A percentile compares a stretch with the other conserved stretches of the same genome.
Evolutionary conservation across 805 yeast genomes (phyloP).

Genomic region (Candida sanyiensis): DNA sequence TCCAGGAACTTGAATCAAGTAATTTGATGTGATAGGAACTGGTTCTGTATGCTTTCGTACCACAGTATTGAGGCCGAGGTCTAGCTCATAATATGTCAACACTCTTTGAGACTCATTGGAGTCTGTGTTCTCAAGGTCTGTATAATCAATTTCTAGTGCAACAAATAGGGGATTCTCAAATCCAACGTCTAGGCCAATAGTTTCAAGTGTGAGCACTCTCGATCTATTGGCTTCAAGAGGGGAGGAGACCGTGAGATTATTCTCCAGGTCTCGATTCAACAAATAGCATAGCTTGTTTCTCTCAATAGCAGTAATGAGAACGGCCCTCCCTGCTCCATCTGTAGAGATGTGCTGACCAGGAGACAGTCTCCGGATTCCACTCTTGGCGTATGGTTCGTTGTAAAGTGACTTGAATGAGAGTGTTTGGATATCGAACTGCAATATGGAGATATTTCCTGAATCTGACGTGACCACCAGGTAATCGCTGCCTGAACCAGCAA

Average conservation of each 20-base stretch:
- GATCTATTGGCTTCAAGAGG: slow-evolving; percentile 67
- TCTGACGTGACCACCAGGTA: slow-evolving; percentile 68
- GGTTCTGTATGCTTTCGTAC: slow-evolving; percentile 43
- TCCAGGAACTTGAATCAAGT: slow-evolving; percentile 66
- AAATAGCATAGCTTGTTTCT: slow-evolving; percentile 66
- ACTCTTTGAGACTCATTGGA: slow-evolving; percentile 25
- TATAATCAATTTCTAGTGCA: slow-evolving; percentile 60
- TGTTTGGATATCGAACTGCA: slow-evolving; percentile 39
- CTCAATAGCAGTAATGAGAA: slow-evolving; percentile 68
- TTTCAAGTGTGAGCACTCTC: slow-evolving; percentile 43
- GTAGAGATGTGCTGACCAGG: slow-evolving; percentile 71
- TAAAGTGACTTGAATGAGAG: slow-evolving; percentile 34
- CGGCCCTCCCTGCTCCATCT: slow-evolving; percentile 69
- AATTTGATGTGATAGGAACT: slow-evolving; percentile 38
- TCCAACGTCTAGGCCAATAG: slow-evolving; percentile 65
- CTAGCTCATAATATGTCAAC: slow-evolving; percentile 73
- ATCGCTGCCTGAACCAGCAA: slow-evolving; percentile 51
- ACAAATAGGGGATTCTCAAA: slow-evolving; percentile 85
- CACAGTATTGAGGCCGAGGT: slow-evolving; percentile 78
- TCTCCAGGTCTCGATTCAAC: slow-evolving; percentile 44
- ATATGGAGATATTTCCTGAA: slow-evolving; percentile 61
- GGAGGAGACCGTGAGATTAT: slow-evolving; percentile 49
- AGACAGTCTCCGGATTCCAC: slow-evolving; percentile 66
- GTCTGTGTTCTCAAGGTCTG: slow-evolving; percentile 29
- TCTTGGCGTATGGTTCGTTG: slow-evolving; percentile 66